Base-by-base conservation (phyloP, 768 basidiomycete species). In the Vishniacozyma victoriae region DNA sequence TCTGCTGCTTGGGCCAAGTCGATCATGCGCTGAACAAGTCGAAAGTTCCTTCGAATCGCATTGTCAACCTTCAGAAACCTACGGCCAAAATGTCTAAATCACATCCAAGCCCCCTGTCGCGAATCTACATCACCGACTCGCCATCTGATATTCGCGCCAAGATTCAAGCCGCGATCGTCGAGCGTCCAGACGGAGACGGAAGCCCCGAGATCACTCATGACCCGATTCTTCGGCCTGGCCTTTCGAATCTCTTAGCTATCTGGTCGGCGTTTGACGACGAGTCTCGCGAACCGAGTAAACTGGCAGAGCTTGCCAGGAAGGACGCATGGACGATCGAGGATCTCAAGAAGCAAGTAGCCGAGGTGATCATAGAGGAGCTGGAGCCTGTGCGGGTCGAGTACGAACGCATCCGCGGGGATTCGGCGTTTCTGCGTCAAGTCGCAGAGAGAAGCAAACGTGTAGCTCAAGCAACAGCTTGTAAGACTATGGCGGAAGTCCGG, bases 221-320 rank as follows among this genome's bases (percentile, higher is more conserved):
- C 65, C 88, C 91, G 0, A 71, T 73, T 1, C 64, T 70, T n/a
- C 82, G 90, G 6, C 88, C 90, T 0, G 93, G 91, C 3, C 79
- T 85, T 1, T 80, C 86, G 1, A 95, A 92, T 60, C 75, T 95
- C 0, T 74, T 95, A 4, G 76, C 77, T 0, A 91, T 95, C 38
- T 78, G 91, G 12, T 82, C 83, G 2, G 85, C 87, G 74, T 77
- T 36, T 35, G 27, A 54, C 55, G 16, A 56, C 45, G 22, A 12
- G 12, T 16, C 53, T 46, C 38, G 20, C 4, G 4, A 50, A 1
- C 54, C 62, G 0, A 61, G 68, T 0, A 73, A 85, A 13, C 81
- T 81, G 2, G 63, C 55, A 2, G 44, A 46, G 23, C 42, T 57
- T 19, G 44, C 50, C 15, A 42, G 31, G 25, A 29, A 59, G 18